phyloP scores from a whole-genome alignment of 2,329 filamentous ascomycete species.

The Gyromitra esculenta region DNA sequence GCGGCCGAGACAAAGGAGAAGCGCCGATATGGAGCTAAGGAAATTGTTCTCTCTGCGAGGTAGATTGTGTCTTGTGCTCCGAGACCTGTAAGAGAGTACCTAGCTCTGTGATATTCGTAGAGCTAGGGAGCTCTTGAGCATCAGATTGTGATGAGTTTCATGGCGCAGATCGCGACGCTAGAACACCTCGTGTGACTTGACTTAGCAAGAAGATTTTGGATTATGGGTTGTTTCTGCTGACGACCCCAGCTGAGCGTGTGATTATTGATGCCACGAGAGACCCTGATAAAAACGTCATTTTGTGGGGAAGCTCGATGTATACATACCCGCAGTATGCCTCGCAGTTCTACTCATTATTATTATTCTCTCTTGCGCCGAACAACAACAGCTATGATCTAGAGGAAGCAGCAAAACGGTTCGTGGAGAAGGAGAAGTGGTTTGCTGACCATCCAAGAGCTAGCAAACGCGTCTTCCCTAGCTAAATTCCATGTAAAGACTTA shows the following conservation, averaged over 20 bases:
- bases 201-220: neutral
- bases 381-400: conserved; percentile 5
- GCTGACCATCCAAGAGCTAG: neutral
- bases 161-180: conserved; percentile 4
- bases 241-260: conserved; percentile 7
- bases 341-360: neutral
- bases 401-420: neutral
- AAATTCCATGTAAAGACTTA: conserved; percentile 18
- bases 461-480: neutral
- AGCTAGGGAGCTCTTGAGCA: neutral
- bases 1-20: neutral
- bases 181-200: neutral
- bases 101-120: neutral
- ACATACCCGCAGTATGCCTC: conserved; percentile 4
- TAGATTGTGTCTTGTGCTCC: conserved; percentile 19
- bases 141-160: neutral
- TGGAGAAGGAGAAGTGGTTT: conserved; percentile 14
- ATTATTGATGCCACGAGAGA: neutral
- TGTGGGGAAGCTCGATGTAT: conserved; percentile 12
- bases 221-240: conserved; percentile 6
- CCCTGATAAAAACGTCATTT: neutral
- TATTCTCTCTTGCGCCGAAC: neutral
- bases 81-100: neutral
- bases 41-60: neutral
- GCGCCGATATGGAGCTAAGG: neutral